phyloP scores from a whole-genome alignment of 495 filamentous ascomycete species.

The Pseudoneurospora amorphoporcata region DNA sequence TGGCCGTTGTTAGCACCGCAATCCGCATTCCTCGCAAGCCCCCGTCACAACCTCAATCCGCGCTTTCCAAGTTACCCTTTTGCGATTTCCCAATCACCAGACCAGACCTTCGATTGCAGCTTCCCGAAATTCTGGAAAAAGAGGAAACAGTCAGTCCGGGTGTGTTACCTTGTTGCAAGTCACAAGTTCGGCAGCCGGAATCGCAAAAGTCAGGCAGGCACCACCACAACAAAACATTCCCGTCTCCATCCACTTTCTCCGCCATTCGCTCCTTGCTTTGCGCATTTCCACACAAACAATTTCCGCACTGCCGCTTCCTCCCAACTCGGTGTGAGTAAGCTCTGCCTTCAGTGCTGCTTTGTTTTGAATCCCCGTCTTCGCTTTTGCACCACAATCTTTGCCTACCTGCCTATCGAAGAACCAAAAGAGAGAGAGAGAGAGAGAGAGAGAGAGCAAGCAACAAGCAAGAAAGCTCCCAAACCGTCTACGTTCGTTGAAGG shows the following conservation, averaged over 20 bases:
- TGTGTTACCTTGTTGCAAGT: background rate
- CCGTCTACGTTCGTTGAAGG: background rate
- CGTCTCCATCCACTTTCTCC: background rate
- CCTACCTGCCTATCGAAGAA: background rate
- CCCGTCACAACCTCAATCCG: background rate
- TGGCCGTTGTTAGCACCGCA: background rate
- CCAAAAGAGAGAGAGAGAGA: background rate
- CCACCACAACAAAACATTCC: background rate
- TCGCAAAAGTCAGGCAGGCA: background rate
- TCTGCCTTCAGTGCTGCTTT: background rate
- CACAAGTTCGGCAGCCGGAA: background rate
- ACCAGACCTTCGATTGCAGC: background rate
- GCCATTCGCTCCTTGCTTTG: background rate
- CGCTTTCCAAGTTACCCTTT: background rate
- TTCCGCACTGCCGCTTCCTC: background rate
- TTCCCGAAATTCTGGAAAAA: background rate
- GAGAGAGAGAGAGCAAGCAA: background rate
- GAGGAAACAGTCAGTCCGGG: background rate
- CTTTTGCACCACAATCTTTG: background rate
- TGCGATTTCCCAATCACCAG: background rate
- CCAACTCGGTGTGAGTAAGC: background rate
- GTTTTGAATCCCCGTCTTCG: background rate
- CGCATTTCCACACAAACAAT: background rate
- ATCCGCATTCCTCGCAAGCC: background rate
- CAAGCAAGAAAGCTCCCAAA: background rate